A percentile compares a stretch with the other conserved stretches of the same genome.
Conservation (phyloP, 306 rosid species). For the Citrullus mucosospermus region DNA sequence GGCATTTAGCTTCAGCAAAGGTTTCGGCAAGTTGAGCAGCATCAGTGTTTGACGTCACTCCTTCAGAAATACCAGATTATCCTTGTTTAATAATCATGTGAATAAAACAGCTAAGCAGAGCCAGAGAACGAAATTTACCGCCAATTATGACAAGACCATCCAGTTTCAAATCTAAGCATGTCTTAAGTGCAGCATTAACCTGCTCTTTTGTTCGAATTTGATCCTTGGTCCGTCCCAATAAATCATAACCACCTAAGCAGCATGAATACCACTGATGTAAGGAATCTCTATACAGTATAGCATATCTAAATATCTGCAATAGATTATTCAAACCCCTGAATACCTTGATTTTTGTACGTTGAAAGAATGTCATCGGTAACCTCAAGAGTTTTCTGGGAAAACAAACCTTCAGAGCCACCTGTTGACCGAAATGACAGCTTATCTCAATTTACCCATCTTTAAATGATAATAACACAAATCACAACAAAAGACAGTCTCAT, state of each 20-base stretch:
- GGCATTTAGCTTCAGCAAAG: constrained; percentile 78
- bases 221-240: constrained; percentile 92
- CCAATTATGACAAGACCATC: constrained; percentile 94
- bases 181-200: constrained; percentile 70
- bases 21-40: constrained; percentile 99
- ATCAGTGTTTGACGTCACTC: constrained; percentile 94
- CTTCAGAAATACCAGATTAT: constrained; percentile 21
- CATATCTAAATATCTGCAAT: neutral
- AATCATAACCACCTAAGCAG: constrained; percentile 81
- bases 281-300: neutral
- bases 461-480: neutral
- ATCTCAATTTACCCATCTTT: neutral
- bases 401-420: constrained; percentile 98
- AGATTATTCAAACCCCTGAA: constrained; percentile 9
- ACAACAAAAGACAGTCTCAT: neutral
- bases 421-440: constrained; percentile 11
- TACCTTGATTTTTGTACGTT: constrained; percentile 91
- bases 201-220: constrained; percentile 91
- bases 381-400: constrained; percentile 85
- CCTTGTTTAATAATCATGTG: neutral
- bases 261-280: neutral
- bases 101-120: neutral
- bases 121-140: constrained; percentile 30
- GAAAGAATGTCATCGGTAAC: constrained; percentile 64
- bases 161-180: constrained; percentile 80